These are phyloP conservation scores for Ambrosia trifida DNA, from an alignment of 129 eudicot species.

Conservation along the genomic window DNA sequence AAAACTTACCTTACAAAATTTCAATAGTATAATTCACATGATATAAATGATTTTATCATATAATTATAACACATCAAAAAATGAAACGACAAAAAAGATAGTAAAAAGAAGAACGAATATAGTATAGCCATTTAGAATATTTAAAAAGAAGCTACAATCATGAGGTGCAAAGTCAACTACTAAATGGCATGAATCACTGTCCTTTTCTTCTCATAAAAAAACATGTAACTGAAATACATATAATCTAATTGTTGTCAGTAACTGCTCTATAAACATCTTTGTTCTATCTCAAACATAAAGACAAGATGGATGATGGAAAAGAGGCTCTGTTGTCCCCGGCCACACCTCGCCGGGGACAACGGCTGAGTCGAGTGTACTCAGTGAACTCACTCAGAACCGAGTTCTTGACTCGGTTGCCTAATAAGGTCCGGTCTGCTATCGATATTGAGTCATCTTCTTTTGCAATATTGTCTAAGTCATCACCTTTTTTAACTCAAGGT, in stretches of 20 bases:
- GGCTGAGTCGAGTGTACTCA: slow-evolving; percentile 63
- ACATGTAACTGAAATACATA: not conserved
- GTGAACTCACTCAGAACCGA: slow-evolving; percentile 62
- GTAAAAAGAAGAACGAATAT: too few species aligned
- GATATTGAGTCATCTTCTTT: slow-evolving; percentile 54
- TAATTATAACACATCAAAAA: too few species aligned
- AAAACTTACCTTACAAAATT: too few species aligned
- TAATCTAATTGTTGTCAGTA: not conserved
- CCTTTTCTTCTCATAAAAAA: slow-evolving; percentile 7
- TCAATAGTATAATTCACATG: too few species aligned
- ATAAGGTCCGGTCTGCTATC: slow-evolving; percentile 61
- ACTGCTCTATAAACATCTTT: slow-evolving; percentile 11
- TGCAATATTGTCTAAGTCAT: slow-evolving; percentile 42
- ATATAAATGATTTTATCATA: too few species aligned
- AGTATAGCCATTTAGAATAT: too few species aligned
- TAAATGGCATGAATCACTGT: slow-evolving; percentile 32
- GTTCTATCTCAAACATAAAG: not conserved
- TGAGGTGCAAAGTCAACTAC: slow-evolving; percentile 13
- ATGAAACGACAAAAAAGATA: too few species aligned
- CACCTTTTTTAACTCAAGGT: slow-evolving; percentile 58
- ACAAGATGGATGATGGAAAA: slow-evolving; percentile 29
- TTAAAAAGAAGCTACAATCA: too few species aligned
- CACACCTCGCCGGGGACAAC: slow-evolving; percentile 36
- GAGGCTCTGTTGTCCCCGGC: slow-evolving; percentile 31
- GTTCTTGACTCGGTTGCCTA: slow-evolving; percentile 69